Base-by-base conservation (phyloP, 208 protist species). In the Herpetomonas tarakana region DNA sequence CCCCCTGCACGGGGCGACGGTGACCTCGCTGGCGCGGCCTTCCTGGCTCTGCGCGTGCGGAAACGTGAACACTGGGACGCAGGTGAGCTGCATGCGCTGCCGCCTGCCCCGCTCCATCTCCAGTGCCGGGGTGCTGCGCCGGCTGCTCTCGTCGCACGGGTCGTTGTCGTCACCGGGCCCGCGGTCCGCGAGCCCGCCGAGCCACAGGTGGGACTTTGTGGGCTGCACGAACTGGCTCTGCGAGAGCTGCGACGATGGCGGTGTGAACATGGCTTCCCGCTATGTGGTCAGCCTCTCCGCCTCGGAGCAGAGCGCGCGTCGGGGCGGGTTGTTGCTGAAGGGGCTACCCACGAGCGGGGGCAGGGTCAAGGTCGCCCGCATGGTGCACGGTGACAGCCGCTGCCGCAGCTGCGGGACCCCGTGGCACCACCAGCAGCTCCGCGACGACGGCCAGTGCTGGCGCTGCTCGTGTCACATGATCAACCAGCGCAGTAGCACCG, bases 11-110 rank as follows among this genome's bases (percentile, higher is more conserved):
- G 80, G 81, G 26, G 79, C 72, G 24, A 60, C 46, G 3, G 65
- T 83, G 3, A 41, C 55, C 3, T 46, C 53, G 11, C 46, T 47
- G 22, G 65, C 44, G 3, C 4, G 44, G 27, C 28, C 38, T 35
- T 27, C 55, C 47, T 93, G 86, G 86, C 82, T 76, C 63, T 93
- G 86, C 50, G 78, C 63, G 30, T 93, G 86, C 31, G 86, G 86
- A 2, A 52, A 74, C 2, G 60, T 71, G 29, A 82, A 76, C 59
- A 58, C 68, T 14, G 11, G 21, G 0, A 21, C 63, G 4, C 52
- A 63, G 18, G 65, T 74, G 47, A 76, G 60, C 39, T 93, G 86
- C 58, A 4, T 58, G 35, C 77, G 86, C 11, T 93, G 86, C 52
- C 86, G 86, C 2, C 52, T 90, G 26, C 86, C 86, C 0, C 72